Evolutionary conservation across 306 rosid genomes (phyloP).

Genomic region (Betula pendula): DNA sequence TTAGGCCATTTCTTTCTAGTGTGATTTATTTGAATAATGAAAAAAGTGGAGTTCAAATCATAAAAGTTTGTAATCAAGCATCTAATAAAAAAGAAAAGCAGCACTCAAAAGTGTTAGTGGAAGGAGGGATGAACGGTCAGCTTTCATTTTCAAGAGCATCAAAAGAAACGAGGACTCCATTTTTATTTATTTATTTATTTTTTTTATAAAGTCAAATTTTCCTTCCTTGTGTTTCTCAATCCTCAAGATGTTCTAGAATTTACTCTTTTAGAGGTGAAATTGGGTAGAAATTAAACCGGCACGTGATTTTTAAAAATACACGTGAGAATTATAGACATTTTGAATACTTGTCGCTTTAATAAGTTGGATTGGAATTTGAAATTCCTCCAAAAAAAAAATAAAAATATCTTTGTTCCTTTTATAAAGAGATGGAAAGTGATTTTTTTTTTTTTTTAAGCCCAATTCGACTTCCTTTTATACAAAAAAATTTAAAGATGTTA

Average conservation of each 20-base stretch:
- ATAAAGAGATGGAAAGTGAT: background rate
- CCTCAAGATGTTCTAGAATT: background rate
- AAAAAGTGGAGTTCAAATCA: background rate
- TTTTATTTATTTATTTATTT: background rate
- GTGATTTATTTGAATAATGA: background rate
- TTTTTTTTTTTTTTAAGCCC: background rate
- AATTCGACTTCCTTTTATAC: background rate
- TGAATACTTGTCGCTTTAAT: no score
- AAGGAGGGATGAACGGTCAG: background rate
- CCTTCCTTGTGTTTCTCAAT: background rate
- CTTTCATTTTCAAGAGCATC: constrained; percentile 1
- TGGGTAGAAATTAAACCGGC: background rate
- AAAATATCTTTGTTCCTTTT: background rate
- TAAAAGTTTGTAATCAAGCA: background rate
- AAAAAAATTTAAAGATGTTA: background rate
- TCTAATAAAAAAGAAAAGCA: background rate
- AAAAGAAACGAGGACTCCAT: background rate
- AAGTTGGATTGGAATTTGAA: no score
- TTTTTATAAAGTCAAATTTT: no score
- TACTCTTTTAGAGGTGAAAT: background rate
- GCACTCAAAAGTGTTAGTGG: background rate
- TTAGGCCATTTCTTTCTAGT: background rate
- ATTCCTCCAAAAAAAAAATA: no score
- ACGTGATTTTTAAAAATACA: no score
- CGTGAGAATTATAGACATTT: no score